phyloP scores from a whole-genome alignment of 495 filamentous ascomycete species.

The Aspergillus steynii region DNA sequence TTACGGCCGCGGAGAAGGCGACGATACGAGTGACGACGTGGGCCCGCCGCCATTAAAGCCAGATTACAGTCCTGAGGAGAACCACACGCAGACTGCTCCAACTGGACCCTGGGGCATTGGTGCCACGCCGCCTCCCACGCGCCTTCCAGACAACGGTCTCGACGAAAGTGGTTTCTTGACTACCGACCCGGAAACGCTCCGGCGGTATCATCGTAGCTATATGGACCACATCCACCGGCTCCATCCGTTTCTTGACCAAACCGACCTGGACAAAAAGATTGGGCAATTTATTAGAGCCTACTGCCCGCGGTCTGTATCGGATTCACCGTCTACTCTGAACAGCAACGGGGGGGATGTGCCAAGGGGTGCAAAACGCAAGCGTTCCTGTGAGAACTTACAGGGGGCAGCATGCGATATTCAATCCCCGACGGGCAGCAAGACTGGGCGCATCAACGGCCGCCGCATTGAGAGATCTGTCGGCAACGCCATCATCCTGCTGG shows the following conservation, averaged over 20 bases:
- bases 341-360: constrained; percentile 21
- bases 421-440: constrained; percentile 12
- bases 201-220: constrained; percentile 68
- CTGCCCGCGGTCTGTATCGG: constrained; percentile 27
- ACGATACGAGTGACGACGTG: constrained; percentile 47
- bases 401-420: constrained; percentile 26
- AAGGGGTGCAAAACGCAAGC: constrained; percentile 46
- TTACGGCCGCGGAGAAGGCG: constrained; percentile 76
- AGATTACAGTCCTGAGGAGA: constrained; percentile 27
- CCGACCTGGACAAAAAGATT: constrained; percentile 47
- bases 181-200: constrained; percentile 61
- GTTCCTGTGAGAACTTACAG: constrained; percentile 35
- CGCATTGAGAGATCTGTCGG: constrained; percentile 45
- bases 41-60: constrained; percentile 16
- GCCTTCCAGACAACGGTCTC: constrained; percentile 47
- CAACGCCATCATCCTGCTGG: constrained; percentile 76
- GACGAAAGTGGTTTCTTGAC: constrained; percentile 62
- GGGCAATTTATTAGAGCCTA: constrained; percentile 51
- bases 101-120: constrained; percentile 37
- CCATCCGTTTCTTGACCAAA: constrained; percentile 79
- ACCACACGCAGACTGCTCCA: constrained; percentile 24
- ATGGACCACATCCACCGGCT: constrained; percentile 79
- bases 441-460: constrained; percentile 9
- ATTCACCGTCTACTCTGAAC: constrained; percentile 20
- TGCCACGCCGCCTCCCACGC: constrained; percentile 10